These are phyloP conservation scores for Daldinia caldariorum DNA, from an alignment of 495 filamentous ascomycete genomes.

Conservation along the genomic window DNA sequence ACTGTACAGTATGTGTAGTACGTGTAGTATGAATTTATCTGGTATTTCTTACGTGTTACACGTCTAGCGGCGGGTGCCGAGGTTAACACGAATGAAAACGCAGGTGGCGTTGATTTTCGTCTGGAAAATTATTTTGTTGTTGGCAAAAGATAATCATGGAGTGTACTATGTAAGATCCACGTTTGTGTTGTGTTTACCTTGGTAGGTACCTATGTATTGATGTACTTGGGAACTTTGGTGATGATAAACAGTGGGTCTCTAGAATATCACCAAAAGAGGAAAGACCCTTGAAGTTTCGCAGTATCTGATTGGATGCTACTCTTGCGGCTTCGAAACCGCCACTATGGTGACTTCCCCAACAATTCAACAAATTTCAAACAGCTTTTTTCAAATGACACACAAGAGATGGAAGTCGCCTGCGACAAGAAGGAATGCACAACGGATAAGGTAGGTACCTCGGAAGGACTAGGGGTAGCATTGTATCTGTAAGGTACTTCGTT, in stretches of 20 bases:
- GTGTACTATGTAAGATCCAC: background rate
- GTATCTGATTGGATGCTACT: constrained; percentile 35
- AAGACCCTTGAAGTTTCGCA: constrained; percentile 31
- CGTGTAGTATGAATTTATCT: no score
- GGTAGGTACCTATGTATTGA: no score
- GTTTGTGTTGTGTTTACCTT: background rate
- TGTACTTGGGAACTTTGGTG: background rate
- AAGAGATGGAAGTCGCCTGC: constrained; percentile 13
- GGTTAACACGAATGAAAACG: constrained; percentile 2
- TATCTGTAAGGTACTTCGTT: constrained; percentile 27
- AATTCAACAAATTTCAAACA: constrained; percentile 52
- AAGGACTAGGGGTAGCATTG: background rate
- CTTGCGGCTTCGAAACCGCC: constrained; percentile 41
- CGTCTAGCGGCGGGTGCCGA: constrained; percentile 3
- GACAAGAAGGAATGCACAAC: constrained; percentile 5
- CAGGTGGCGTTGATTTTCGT: background rate
- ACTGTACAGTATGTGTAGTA: no score
- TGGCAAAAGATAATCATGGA: background rate
- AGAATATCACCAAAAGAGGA: constrained; percentile 40
- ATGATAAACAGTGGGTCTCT: constrained; percentile 25
- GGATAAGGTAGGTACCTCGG: background rate
- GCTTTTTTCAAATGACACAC: constrained; percentile 23
- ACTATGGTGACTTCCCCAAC: constrained; percentile 46
- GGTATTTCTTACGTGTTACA: background rate
- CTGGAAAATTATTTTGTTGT: constrained; percentile 9